Evolutionary conservation across 2,329 filamentous ascomycete species (phyloP), one percentile per base, ranked within the genome.

Genomic region (Gremmenia infestans): DNA sequence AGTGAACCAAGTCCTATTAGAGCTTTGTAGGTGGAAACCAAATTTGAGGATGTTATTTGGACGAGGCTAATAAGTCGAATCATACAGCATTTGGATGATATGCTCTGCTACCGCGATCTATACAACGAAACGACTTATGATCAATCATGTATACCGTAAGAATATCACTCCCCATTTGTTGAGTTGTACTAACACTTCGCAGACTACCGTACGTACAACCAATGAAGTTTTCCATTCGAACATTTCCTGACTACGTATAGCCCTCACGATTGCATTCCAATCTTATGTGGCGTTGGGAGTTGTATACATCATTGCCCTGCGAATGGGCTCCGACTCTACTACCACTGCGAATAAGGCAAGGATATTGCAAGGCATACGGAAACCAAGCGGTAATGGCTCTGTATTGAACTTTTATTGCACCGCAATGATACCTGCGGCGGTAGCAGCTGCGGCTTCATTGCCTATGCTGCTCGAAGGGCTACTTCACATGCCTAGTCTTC

Each of bases 401-500:
- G 23, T 58, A 17, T 15, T 23, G 11, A 58, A 56, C 32, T 51
- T 14, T 25, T 35, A 36, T 35, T 66, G 60, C 60, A 9, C 43
- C 9, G 25, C 35, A n/a, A 64, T 63, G 62, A 37, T 65, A 45
- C 56, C 59, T 15, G 62, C 61, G 2, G 52, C 64, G 23, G 25
- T 63, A 7, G 37, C 60, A 19, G 63, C 63, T 42, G 62, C 64
- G 5, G 54, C 56, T 2, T 60, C 65, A 36, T 40, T 67, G 8
- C 65, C 63, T 9, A 46, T 67, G 50, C 49, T 67, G 15, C 46
- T 66, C 23, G 56, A 67, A 52, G 63, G 58, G 9, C 28, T 68
- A 5, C 45, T 67, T 1, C 64, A 68, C 45, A 60, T 67, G 59
- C 60, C 62, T 11, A 67, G 62, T 45, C 53, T 68, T 15, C 59